Conservation (phyloP, 306 rosid species). For the Quercus wislizeni region DNA sequence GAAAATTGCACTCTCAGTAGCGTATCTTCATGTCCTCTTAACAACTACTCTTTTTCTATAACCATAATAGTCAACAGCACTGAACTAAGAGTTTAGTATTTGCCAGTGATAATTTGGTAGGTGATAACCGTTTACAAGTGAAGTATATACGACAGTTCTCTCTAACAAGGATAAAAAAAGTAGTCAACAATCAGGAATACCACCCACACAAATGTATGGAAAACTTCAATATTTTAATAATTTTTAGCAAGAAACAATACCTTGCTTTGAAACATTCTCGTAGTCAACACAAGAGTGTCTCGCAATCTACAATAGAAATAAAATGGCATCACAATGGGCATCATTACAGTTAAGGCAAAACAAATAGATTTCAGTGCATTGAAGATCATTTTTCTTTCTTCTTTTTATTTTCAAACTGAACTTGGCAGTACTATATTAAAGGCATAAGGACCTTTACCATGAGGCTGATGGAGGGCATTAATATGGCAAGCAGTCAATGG, state of each 20-base stretch:
- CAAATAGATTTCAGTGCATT: no score
- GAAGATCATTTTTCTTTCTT: no score
- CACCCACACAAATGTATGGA: not conserved
- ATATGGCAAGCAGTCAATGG: no score
- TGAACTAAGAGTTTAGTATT: not conserved
- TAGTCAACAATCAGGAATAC: not conserved
- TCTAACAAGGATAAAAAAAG: not conserved
- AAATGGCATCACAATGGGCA: slow-evolving; percentile 15
- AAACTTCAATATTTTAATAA: not conserved
- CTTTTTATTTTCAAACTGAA: no score
- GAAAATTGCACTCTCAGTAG: not conserved
- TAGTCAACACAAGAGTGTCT: slow-evolving; percentile 83
- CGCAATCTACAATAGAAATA: slow-evolving; percentile 67
- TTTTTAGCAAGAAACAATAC: slow-evolving; percentile 34
- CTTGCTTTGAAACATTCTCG: slow-evolving; percentile 91
- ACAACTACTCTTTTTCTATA: not conserved
- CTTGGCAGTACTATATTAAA: no score
- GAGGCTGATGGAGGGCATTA: no score
- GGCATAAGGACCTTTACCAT: no score
- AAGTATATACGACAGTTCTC: not conserved
- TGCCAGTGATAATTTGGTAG: not conserved
- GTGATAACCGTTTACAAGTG: not conserved
- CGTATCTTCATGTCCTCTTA: not conserved
- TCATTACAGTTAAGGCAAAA: not conserved
- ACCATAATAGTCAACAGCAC: not conserved